Base-by-base conservation (phyloP, 2,329 filamentous ascomycete species). In the Pseudogymnoascus sp. region DNA sequence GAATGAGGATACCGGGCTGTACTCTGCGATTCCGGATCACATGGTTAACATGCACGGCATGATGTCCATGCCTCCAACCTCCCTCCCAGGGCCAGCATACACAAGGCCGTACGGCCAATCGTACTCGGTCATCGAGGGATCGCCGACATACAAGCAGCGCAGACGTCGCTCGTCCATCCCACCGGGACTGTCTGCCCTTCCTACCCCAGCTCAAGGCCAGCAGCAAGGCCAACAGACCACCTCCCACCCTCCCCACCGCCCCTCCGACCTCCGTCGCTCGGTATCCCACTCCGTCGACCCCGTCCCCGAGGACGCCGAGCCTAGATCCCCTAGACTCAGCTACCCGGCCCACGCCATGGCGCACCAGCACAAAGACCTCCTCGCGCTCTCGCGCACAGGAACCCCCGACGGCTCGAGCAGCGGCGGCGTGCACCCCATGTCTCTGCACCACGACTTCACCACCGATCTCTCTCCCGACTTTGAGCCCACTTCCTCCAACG, bases 61-160 rank as follows among this genome's bases (percentile, higher is more conserved):
- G 82, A 91, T 96, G 77, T 90, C 95, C 73, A 81, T 97, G 50
- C 91, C 91, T 16, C 89, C 89, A 4, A 91, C 91, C 12, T 94
- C 93, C 74, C 76, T 97, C 64, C 84, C 87, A 60, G 89, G 87
- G 30, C 84, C 87, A 57, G 89, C 92, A 70, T 97, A 90, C 75
- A 79, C 83, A 25, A 80, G 87, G 66, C 85, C 81, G 63, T 90
- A 90, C 67, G 81, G 81, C 63, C 73, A 79, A 47, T 78, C 80
- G 59, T 97, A 96, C 79, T 93, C 91, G 57, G 92, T 96, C 58
- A 94, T 97, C 71, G 94, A 99, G 78, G 94, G 94, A 57, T 99
- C 94, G 28, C 94, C 94, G 11, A 97, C 94, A 37, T 99, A 99
- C 79, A 99, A 99, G 83, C 94, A 97, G 79, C 86, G 94, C 69